Base-by-base conservation (phyloP, 2,329 filamentous ascomycete species). In the Sporothrix phasma region DNA sequence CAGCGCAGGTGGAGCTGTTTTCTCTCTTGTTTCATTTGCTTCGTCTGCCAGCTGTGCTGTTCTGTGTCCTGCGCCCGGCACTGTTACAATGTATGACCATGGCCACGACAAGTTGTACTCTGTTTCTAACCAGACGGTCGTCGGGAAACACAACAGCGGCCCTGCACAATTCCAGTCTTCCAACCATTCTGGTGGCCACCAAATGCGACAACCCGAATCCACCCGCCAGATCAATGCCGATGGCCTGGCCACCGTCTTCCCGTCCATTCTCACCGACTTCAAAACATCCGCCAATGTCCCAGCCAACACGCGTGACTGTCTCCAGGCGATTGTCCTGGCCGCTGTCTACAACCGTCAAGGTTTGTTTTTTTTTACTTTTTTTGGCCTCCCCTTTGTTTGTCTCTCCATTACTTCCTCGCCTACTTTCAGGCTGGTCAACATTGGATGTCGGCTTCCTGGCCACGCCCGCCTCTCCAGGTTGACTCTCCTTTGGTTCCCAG, bases 141-240 rank as follows among this genome's bases (percentile, higher is more conserved):
- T 43, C 37, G 34, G 31, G 17, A 17, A 17, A 71, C 67, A 58
- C 59, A 60, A 70, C 74, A 95, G 92, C 85, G 76, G 87, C 88
- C 47, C 80, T 96, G 61, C 83, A 85, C 65, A 88, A 87, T 70
- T 86, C 88, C 19, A 81, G 82, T 26, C 76, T 96, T 45, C 91
- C 92, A 8, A 88, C 88, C 62, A 82, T 93, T 67, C 82, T 97
- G 47, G 89, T 95, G 61, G 90, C 91, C 63, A 93, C 88, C 74
- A 97, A 97, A 80, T 96, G 90, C 78, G 93, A 97, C 74, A 84
- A 86, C 60, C 86, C 56, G 84, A 87, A 67, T 81, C 84, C 65
- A 79, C 85, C 65, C 86, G 88, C 71, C 83, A 90, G 72, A 80
- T 95, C 64, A 86, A 93, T 71, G 83, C 88, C 15, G 80, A 85